Percentiles rank a stretch among this genome's conserved stretches.
Evolutionary conservation across 495 filamentous ascomycete genomes (phyloP).

Genomic region (Penicillium dipodomyicola): DNA sequence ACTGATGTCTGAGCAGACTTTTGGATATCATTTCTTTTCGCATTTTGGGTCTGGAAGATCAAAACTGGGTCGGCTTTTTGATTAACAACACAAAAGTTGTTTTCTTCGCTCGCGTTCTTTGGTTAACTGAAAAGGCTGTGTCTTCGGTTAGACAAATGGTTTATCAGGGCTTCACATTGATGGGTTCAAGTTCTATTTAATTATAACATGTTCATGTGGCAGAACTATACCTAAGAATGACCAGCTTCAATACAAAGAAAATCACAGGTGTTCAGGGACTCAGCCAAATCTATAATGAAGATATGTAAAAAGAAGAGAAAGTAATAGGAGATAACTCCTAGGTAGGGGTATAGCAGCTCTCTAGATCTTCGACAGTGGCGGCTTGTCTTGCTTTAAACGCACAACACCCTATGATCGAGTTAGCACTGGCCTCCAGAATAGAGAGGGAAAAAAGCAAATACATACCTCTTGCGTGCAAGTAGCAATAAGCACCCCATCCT

Average conservation of each 20-base stretch:
- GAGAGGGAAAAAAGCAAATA: slow-evolving; percentile 11
- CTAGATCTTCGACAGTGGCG: slow-evolving; percentile 42
- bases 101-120: slow-evolving; percentile 4
- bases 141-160: neutral
- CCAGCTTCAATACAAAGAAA: neutral
- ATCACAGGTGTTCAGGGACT: neutral
- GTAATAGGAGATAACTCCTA: neutral
- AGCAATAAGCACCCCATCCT: slow-evolving; percentile 79
- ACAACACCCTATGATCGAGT: slow-evolving; percentile 39
- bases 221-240: neutral
- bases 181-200: neutral
- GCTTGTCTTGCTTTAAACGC: slow-evolving; percentile 46
- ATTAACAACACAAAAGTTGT: slow-evolving; percentile 23
- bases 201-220: neutral
- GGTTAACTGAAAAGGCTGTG: neutral
- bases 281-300: slow-evolving; percentile 12
- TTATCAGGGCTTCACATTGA: neutral
- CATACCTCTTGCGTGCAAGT: slow-evolving; percentile 50
- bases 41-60: slow-evolving; percentile 20
- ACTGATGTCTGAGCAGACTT: slow-evolving; percentile 24
- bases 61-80: slow-evolving; percentile 40
- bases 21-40: slow-evolving; percentile 12
- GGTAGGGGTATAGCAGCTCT: slow-evolving; percentile 15
- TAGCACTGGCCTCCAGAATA: slow-evolving; percentile 11
- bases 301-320: slow-evolving; percentile 13